Conservation (phyloP, 73 alveolate species). For the Paramecium biaurelia region DNA sequence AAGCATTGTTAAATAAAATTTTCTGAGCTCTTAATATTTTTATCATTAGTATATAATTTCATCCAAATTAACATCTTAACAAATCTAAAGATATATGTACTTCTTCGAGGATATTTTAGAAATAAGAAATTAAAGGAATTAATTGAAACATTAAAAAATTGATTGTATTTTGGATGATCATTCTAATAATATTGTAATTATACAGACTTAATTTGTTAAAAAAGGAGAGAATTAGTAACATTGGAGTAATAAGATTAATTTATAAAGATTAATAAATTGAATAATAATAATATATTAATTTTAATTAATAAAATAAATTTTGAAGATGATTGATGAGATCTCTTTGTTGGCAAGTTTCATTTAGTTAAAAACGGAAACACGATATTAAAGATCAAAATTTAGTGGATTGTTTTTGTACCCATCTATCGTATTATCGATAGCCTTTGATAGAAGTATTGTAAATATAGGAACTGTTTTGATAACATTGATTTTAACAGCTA, state of each 20-base stretch:
- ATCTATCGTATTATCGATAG: neutral
- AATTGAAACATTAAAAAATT: neutral
- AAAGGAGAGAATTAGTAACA: neutral
- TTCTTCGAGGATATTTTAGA: no score
- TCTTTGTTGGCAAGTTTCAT: neutral
- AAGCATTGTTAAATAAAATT: neutral
- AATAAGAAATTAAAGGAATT: no score
- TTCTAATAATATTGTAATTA: no score
- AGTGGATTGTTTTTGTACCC: neutral
- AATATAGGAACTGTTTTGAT: neutral
- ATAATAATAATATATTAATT: neutral
- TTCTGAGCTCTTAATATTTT: neutral
- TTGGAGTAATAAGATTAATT: neutral
- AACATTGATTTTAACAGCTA: neutral
- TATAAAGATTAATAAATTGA: neutral
- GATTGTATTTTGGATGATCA: no score
- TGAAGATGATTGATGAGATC: neutral
- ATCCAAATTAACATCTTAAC: neutral
- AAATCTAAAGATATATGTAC: neutral
- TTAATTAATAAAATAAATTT: neutral
- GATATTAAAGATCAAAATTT: neutral
- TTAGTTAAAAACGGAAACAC: neutral
- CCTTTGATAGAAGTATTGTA: neutral
- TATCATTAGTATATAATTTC: neutral
- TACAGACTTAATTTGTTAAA: no score